Base-by-base conservation (phyloP, 306 rosid genomes). In the Lotus japonicus region DNA sequence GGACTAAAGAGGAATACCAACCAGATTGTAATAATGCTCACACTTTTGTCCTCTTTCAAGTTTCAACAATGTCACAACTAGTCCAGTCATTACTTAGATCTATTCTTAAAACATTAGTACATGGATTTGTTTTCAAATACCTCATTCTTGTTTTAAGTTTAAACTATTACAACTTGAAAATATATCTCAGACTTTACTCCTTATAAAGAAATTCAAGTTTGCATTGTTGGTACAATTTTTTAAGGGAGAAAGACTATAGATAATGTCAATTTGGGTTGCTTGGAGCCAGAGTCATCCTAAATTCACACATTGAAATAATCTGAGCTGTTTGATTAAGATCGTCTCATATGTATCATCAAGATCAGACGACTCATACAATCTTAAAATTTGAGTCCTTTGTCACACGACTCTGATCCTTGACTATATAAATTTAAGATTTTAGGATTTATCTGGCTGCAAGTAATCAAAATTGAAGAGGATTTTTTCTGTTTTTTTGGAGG, bases 21-120 rank as follows among this genome's bases (percentile, higher is more conserved):
- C 72, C 68, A 60, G 54, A 62, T 53, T 35, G 64, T 59, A 78
- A 72, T 71, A 65, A 65, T 78, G 74, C 43, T 64, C 38, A 11
- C 48, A 66, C 62, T 72, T 78, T 78, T 78, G 70, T 72, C 70
- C 60, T 78, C 70, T 57, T 49, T 41, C 59, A 26, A 38, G 56
- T 55, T 45, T 64, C 19, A 33, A 42, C 42, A 15, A 56, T 56
- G 61, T 44, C 79, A 61, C 50, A 72, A 72, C 17, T 53, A 15
- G 36, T 56, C 16, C 7, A 7, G 50, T 54, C 11, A 43, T 21
- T 76, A 57, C 46, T 35, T 6, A 28, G 28, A 18, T 41, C 54
- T 38, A 38, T 38, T 46, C 13, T 33, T 33, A 45, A 35, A 23
- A 62, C 54, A 70, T 3, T 15, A 35, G 4, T 36, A 41, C 39